A percentile compares a stretch with the other conserved stretches of the same genome.
phyloP scores from a whole-genome alignment of 371 early-diverging fungal species.

The Mucor saturninus region DNA sequence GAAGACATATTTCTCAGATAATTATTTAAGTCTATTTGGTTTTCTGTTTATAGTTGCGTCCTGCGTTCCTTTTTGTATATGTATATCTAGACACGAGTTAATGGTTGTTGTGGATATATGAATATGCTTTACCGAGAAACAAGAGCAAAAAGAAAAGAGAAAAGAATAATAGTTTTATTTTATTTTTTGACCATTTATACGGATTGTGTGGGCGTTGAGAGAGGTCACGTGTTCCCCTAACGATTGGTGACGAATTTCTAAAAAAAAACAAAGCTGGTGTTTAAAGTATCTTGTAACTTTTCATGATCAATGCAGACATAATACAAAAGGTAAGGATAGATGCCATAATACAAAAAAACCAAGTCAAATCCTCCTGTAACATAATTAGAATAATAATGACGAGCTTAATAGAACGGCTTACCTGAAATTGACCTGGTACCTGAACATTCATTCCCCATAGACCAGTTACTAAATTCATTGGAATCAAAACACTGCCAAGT shows the following conservation, averaged over 20 bases:
- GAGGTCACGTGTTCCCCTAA: neutral
- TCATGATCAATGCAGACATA: constrained; percentile 41
- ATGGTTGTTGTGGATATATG: neutral
- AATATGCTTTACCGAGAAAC: neutral
- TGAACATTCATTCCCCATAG: constrained; percentile 90
- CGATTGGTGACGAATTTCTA: neutral
- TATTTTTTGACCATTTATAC: constrained; percentile 2
- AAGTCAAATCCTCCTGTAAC: constrained; percentile 52
- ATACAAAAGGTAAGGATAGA: constrained; percentile 44
- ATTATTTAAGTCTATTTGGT: neutral
- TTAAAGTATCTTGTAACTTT: constrained; percentile 40
- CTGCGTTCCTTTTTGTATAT: neutral
- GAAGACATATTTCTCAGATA: constrained; percentile 32
- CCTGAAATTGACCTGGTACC: constrained; percentile 69
- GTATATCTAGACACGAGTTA: no score
- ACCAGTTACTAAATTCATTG: constrained; percentile 94
- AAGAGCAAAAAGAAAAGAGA: neutral
- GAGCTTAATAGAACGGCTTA: neutral
- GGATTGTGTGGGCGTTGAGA: neutral
- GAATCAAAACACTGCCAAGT: constrained; percentile 89
- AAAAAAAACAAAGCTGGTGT: neutral
- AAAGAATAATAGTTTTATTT: neutral
- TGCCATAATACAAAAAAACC: constrained; percentile 68
- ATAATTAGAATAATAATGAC: neutral
- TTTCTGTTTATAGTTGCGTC: neutral